Conservation (phyloP, 164 flowering plant genomes). For the Vitis cinerea region DNA sequence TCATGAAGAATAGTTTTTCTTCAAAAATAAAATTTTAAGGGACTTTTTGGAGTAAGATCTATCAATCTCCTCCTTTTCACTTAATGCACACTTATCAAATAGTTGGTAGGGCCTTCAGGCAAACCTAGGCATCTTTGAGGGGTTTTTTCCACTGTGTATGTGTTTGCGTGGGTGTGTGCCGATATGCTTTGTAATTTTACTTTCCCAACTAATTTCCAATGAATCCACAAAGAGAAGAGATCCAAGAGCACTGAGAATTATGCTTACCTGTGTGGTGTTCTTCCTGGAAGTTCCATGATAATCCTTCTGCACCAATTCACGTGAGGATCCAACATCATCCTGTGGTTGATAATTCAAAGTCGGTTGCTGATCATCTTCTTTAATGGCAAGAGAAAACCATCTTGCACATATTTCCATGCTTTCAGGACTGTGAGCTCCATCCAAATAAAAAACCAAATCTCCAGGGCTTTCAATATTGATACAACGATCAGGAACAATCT, state of each 20-base stretch:
- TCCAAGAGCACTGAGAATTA: not conserved
- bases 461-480: constrained; percentile 39
- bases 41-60: too few relatives aligned
- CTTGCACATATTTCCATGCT: constrained; percentile 92
- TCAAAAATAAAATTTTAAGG: too few relatives aligned
- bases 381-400: constrained; percentile 76
- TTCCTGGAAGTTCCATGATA: constrained; percentile 24
- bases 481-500: constrained; percentile 62
- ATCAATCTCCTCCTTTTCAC: too few relatives aligned
- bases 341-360: constrained; percentile 18
- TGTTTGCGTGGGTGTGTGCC: too few relatives aligned
- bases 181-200: not conserved
- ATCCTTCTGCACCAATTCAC: constrained; percentile 19
- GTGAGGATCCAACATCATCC: constrained; percentile 25
- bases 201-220: not conserved
- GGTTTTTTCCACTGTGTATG: too few relatives aligned
- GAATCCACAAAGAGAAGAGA: not conserved
- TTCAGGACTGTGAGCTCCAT: constrained; percentile 99
- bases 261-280: constrained; percentile 48
- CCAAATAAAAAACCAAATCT: constrained; percentile 79
- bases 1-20: too few relatives aligned
- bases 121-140: too few relatives aligned
- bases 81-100: too few relatives aligned
- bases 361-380: constrained; percentile 39
- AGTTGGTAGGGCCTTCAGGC: too few relatives aligned